A percentile compares a stretch with the other conserved stretches of the same genome.
These are phyloP conservation scores for Pleodorina starrii DNA, from an alignment of 139 green algal genomes.

Conservation along the genomic window DNA sequence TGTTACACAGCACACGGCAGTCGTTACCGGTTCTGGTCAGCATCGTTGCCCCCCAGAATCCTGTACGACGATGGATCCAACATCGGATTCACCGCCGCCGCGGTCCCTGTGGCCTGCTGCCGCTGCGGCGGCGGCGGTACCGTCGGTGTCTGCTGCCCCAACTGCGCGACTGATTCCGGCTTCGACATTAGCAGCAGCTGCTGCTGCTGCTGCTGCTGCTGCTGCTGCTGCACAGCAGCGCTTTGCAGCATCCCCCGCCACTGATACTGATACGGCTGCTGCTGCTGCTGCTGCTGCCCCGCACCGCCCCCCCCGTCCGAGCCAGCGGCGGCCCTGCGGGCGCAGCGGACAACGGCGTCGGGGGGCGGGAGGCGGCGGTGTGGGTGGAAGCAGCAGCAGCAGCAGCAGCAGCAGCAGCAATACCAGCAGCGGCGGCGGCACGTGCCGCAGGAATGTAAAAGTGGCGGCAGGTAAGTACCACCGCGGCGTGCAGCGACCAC, in stretches of 20 bases:
- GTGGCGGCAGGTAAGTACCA: neutral
- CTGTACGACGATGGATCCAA: neutral
- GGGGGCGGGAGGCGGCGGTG: neutral
- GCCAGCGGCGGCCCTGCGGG: neutral
- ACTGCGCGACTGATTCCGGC: too few relatives aligned
- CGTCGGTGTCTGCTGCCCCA: neutral
- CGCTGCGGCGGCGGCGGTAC: neutral
- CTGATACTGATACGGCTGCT: slow-evolving; percentile 10
- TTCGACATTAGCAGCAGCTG: too few relatives aligned
- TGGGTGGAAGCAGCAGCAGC: neutral
- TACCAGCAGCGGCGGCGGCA: neutral
- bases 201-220: slow-evolving; percentile 1
- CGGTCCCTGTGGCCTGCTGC: neutral
- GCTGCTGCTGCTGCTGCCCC: slow-evolving; percentile 20
- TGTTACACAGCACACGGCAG: too few relatives aligned
- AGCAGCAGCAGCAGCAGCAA: neutral
- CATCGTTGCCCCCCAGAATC: neutral
- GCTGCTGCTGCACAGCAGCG: too few relatives aligned
- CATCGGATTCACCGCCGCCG: too few relatives aligned
- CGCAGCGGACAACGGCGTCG: neutral
- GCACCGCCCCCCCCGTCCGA: neutral
- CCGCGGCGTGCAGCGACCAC: neutral
- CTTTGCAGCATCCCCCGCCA: too few relatives aligned
- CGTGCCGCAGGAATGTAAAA: too few relatives aligned
- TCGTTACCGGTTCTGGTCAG: neutral